Evolutionary conservation across 352 stramenopile genomes (phyloP), one percentile per base, ranked within the genome.

Genomic region (Globisporangium orthogonon): DNA sequence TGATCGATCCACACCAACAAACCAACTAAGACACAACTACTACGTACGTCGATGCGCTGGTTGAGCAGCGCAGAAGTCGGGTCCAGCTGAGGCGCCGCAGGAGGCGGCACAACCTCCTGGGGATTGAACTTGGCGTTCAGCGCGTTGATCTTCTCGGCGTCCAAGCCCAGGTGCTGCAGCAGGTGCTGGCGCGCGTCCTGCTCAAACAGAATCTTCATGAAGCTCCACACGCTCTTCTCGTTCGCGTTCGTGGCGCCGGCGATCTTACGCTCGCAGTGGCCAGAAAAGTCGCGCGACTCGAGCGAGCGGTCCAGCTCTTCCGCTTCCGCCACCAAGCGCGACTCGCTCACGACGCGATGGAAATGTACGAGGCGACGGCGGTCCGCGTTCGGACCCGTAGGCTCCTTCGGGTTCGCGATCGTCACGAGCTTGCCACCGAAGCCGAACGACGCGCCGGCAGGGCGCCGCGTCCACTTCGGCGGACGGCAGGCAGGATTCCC

Each of bases 341-440:
- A 68, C 58, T 97, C 86, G 49, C 81, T 91, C 30, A 89, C 73
- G 31, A 97, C 65, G 41, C 78, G 79, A 53, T 91, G 81, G 28
- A 97, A 67, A 54, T 96, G 80, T 43, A 97, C 69, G 35, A 95
- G 59, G 11, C 80, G 79, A 29, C 83, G 78, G 10, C 81, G 76
- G 51, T 90, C 79, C 0, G 64, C 60, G 41, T 87, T 89, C 30
- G 76, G 66, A 7, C 49, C 67, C 4, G 63, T 65, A 30, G 71
- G 63, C 39, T 90, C 83, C 40, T 76, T 69, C 10, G 79, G 74
- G 57, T 90, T 91, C 37, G 69, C 78, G 48, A 98, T 94, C 7
- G 80, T 91, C 35, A 98, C 82, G 45, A 99, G 68, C 57, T 95
- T 92, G 49, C 96, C 97, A 43, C 97, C 96, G 78, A 99, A 99